phyloP scores from a whole-genome alignment of 306 rosid species.

The Mucuna pruriens region DNA sequence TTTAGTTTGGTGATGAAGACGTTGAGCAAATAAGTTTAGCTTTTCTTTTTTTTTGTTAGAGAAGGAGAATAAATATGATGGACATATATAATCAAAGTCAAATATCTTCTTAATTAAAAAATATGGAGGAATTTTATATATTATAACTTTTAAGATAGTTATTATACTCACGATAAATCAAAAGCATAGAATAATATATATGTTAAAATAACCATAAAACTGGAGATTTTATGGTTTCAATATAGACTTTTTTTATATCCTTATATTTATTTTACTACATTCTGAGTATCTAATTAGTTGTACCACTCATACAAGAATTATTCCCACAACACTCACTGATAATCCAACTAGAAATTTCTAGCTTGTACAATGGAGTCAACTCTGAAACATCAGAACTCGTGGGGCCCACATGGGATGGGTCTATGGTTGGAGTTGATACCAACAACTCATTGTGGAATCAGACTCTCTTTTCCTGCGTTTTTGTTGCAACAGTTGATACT shows the following conservation, averaged over 20 bases:
- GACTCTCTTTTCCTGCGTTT: not conserved
- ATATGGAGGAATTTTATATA: no score
- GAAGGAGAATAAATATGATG: not conserved
- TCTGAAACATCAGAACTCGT: not conserved
- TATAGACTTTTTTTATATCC: no score
- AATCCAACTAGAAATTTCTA: not conserved
- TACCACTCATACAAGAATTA: not conserved
- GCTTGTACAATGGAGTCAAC: slow-evolving; percentile 1
- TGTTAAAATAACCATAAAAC: not conserved
- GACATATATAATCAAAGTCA: not conserved
- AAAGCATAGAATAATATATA: not conserved
- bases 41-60: not conserved
- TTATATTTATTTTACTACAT: not conserved
- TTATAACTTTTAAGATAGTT: no score
- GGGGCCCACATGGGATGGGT: slow-evolving; percentile 10
- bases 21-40: not conserved
- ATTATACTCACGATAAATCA: no score
- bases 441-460: slow-evolving; percentile 5
- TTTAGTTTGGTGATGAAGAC: not conserved
- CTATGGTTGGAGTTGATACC: slow-evolving; percentile 28
- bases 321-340: not conserved
- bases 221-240: no score
- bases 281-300: not conserved
- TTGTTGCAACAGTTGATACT: not conserved
- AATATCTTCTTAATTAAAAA: not conserved